phyloP scores from a whole-genome alignment of 208 protist species.

The Trypanosoma lewisi region DNA sequence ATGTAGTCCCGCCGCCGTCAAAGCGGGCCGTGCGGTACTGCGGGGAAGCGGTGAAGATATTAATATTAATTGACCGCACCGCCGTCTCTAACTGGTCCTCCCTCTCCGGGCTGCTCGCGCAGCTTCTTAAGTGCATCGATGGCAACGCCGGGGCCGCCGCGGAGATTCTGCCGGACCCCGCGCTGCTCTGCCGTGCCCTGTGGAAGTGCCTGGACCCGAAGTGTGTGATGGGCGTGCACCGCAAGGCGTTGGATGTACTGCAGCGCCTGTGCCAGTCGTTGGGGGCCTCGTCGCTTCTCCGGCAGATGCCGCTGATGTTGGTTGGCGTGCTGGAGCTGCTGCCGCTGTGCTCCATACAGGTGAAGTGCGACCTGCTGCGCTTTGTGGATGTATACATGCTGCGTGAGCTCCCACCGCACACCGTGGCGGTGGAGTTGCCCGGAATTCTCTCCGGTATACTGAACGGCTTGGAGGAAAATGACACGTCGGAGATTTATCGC shows the following conservation, averaged over 20 bases:
- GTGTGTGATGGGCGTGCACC: conserved; percentile 63
- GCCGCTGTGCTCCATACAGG: conserved; percentile 32
- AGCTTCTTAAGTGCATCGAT: conserved; percentile 20
- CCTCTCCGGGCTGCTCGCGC: conserved; percentile 16
- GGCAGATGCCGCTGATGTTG: conserved; percentile 26
- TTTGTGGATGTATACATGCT: conserved; percentile 34
- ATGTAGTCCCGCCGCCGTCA: conserved; percentile 4
- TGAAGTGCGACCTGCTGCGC: conserved; percentile 34
- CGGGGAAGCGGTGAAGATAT: conserved; percentile 12
- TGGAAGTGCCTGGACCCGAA: conserved; percentile 43
- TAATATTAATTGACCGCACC: conserved; percentile 20
- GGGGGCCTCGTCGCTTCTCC: conserved; percentile 6
- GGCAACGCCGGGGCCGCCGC: conserved; percentile 26
- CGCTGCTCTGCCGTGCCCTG: conserved; percentile 38
- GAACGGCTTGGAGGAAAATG: conserved; percentile 54
- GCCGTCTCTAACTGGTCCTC: conserved; percentile 20
- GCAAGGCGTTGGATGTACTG: conserved; percentile 58
- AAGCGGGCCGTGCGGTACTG: conserved; percentile 5
- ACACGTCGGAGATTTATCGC: conserved; percentile 52
- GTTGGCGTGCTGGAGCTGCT: conserved; percentile 40
- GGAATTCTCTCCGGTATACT: conserved; percentile 45
- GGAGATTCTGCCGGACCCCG: conserved; percentile 35
- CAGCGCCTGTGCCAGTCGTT: conserved; percentile 13
- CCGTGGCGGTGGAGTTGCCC: conserved; percentile 29
- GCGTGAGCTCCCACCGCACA: conserved; percentile 25